Conservation (phyloP, 305 asterid species). For the Caryopteris hybrid region DNA sequence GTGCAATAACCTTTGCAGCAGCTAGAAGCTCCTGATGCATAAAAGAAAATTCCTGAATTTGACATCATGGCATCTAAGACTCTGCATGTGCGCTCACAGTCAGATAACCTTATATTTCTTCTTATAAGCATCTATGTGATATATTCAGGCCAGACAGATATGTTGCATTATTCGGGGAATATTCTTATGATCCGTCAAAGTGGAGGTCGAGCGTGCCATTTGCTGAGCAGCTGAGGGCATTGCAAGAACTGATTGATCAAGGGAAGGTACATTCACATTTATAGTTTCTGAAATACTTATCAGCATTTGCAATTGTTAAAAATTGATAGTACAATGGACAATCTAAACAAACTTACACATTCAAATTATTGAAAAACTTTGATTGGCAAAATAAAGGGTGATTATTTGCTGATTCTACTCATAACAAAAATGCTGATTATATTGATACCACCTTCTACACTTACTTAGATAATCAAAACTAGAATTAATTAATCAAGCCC, state of each 20-base stretch:
- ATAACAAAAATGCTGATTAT: not conserved
- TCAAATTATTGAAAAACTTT: not conserved
- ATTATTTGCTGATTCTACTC: not conserved
- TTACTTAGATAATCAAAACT: not conserved
- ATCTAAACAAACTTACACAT: constrained; percentile 13
- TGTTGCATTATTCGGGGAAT: constrained; percentile 73
- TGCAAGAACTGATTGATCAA: constrained; percentile 71
- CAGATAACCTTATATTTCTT: not conserved
- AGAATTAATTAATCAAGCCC: too few species aligned
- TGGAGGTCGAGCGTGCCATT: constrained; percentile 82
- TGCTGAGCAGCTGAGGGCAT: constrained; percentile 72
- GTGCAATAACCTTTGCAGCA: not conserved
- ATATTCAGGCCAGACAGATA: constrained; percentile 90
- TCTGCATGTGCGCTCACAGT: too few species aligned
- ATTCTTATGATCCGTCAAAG: constrained; percentile 57
- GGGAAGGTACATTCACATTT: constrained; percentile 59
- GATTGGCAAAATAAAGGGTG: not conserved
- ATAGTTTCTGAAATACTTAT: constrained; percentile 15
- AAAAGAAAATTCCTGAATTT: too few species aligned
- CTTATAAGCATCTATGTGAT: constrained; percentile 2
- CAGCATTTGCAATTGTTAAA: not conserved
- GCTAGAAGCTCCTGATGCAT: too few species aligned
- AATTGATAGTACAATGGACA: not conserved
- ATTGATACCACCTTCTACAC: not conserved
- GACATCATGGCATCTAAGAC: too few species aligned